Evolutionary conservation across 805 yeast species (phyloP).

Genomic region (Saccharomycopsis fermentans): DNA sequence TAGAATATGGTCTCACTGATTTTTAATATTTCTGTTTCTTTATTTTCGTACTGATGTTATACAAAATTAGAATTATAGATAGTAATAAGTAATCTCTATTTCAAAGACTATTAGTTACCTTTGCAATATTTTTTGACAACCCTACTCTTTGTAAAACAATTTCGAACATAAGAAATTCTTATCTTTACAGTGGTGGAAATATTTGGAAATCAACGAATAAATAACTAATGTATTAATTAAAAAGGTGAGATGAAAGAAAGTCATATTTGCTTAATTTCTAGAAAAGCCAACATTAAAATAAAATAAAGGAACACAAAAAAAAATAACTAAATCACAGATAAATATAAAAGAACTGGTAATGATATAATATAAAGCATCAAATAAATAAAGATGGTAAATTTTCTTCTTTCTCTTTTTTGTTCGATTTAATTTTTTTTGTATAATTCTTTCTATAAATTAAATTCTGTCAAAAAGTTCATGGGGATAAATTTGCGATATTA

Average conservation of each 20-base stretch:
- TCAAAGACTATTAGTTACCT: background rate
- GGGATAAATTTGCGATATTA: background rate
- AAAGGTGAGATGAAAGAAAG: background rate
- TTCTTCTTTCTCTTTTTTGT: background rate
- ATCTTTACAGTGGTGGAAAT: background rate
- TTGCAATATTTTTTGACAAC: background rate
- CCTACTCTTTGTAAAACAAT: background rate
- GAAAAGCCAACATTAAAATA: background rate
- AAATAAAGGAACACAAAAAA: background rate
- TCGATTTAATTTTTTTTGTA: background rate
- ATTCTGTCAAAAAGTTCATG: background rate
- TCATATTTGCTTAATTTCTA: background rate
- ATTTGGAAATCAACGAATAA: background rate
- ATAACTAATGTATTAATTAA: background rate
- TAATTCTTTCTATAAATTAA: background rate
- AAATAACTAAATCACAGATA: background rate
- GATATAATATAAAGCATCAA: background rate
- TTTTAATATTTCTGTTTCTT: background rate
- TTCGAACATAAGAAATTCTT: background rate
- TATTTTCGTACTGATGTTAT: background rate
- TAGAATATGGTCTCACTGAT: constrained; percentile 81
- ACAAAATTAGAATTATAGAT: background rate
- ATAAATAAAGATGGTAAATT: background rate
- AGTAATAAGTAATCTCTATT: background rate
- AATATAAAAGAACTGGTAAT: background rate